Percentiles rank a stretch among this genome's conserved stretches.
These are phyloP conservation scores for Mycena rebaudengoi DNA, from an alignment of 768 basidiomycete species.

Conservation along the genomic window DNA sequence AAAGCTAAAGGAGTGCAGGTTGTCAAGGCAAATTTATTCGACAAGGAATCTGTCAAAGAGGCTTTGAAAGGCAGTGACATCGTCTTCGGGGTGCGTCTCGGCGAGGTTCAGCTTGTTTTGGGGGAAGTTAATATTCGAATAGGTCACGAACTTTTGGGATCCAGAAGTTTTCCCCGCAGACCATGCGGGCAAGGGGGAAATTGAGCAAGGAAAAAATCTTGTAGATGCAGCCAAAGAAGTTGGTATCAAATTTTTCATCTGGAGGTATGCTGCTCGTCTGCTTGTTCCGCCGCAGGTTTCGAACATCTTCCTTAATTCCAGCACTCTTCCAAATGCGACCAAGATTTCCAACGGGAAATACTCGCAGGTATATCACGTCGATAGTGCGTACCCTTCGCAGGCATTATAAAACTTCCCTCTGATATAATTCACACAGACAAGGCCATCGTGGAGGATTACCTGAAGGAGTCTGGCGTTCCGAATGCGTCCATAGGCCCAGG, in stretches of 20 bases:
- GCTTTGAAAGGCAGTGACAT: conserved; percentile 38
- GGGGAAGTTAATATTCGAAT: too few relatives aligned
- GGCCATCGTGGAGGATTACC: not conserved
- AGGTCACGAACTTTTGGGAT: conserved; percentile 12
- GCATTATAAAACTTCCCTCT: too few relatives aligned
- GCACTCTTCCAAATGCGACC: too few relatives aligned
- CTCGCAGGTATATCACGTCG: not conserved
- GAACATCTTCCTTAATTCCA: not conserved
- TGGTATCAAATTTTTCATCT: too few relatives aligned
- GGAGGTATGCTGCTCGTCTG: not conserved
- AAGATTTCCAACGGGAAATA: too few relatives aligned
- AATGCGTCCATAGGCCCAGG: not conserved
- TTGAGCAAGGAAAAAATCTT: conserved; percentile 3
- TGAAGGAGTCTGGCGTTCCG: not conserved
- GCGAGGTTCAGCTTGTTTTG: not conserved
- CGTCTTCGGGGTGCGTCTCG: conserved; percentile 40
- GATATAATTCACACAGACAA: not conserved
- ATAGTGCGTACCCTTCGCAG: not conserved
- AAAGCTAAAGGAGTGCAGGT: not conserved
- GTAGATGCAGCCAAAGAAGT: conserved; percentile 1
- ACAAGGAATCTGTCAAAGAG: conserved; percentile 35
- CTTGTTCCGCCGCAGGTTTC: not conserved
- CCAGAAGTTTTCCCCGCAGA: not conserved
- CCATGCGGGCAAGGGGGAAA: not conserved
- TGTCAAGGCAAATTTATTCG: conserved; percentile 32